A percentile compares a stretch with the other conserved stretches of the same genome.
phyloP scores from a whole-genome alignment of 139 green algal genomes.

The Tetradesmus obliquus region DNA sequence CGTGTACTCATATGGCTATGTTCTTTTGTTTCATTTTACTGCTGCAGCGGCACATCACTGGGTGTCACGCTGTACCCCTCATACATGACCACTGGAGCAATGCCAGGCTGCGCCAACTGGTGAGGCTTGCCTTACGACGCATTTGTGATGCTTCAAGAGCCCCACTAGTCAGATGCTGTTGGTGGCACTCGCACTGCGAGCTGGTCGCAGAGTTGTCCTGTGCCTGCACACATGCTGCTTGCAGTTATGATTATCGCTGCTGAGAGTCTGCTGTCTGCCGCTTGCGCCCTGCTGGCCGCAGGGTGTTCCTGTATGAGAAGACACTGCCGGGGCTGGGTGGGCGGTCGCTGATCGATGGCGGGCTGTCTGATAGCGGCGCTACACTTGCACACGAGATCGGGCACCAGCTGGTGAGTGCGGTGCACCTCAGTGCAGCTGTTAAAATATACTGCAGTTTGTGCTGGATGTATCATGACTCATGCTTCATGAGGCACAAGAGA shows the following conservation, averaged over 20 bases:
- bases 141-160: no score
- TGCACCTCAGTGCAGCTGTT: no score
- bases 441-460: no score
- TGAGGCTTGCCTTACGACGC: not conserved
- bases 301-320: constrained; percentile 21
- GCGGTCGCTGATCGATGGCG: not conserved
- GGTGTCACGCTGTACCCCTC: constrained; percentile 30
- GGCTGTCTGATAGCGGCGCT: not conserved
- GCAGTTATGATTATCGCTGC: not conserved
- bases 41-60: constrained; percentile 6
- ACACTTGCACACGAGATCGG: constrained; percentile 24
- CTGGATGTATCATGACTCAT: no score
- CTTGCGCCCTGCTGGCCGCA: not conserved
- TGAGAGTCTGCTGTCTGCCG: not conserved
- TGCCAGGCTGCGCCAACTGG: constrained; percentile 26
- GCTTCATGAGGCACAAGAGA: not conserved
- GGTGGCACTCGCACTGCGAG: no score
- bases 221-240: not conserved
- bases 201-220: not conserved
- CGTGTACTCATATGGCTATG: not conserved
- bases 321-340: constrained; percentile 16
- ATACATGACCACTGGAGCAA: not conserved
- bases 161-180: no score
- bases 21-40: not conserved
- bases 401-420: constrained; percentile 20